phyloP scores from a whole-genome alignment of 176 grass and related monocot genomes.

The Puccinellia tenuiflora region DNA sequence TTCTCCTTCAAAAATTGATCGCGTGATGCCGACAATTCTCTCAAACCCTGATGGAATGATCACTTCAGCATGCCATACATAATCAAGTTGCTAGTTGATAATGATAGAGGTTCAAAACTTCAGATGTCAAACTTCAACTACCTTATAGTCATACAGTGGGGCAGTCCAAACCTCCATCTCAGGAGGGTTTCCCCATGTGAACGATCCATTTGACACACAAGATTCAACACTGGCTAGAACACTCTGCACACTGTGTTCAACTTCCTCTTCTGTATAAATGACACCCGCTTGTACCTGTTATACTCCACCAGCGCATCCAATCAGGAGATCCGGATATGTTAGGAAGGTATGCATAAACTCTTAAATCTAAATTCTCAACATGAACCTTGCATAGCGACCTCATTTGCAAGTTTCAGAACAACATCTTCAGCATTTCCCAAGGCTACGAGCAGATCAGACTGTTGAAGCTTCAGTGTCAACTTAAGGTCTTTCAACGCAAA shows the following conservation, averaged over 20 bases:
- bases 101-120: neutral
- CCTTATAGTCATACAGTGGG: conserved; percentile 75
- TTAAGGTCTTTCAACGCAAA: conserved; percentile 86
- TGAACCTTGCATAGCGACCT: conserved; percentile 83
- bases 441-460: conserved; percentile 76
- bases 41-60: conserved; percentile 51
- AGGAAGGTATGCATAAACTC: conserved; percentile 17
- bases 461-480: conserved; percentile 55
- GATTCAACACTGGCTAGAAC: conserved; percentile 69
- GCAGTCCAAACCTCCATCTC: conserved; percentile 69
- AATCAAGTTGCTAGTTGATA: conserved; percentile 12
- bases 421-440: conserved; percentile 76
- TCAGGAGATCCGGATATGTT: conserved; percentile 28
- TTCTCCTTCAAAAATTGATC: conserved; percentile 60
- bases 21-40: conserved; percentile 43
- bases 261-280: conserved; percentile 86
- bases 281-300: conserved; percentile 71
- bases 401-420: conserved; percentile 72
- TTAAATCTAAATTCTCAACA: conserved; percentile 39
- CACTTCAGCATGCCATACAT: conserved; percentile 27
- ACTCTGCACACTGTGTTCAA: conserved; percentile 47
- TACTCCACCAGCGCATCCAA: conserved; percentile 40
- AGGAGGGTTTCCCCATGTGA: conserved; percentile 61
- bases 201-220: conserved; percentile 52
- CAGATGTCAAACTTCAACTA: conserved; percentile 29